phyloP scores from a whole-genome alignment of 176 grass and related monocot genomes.

The Avena sativa region DNA sequence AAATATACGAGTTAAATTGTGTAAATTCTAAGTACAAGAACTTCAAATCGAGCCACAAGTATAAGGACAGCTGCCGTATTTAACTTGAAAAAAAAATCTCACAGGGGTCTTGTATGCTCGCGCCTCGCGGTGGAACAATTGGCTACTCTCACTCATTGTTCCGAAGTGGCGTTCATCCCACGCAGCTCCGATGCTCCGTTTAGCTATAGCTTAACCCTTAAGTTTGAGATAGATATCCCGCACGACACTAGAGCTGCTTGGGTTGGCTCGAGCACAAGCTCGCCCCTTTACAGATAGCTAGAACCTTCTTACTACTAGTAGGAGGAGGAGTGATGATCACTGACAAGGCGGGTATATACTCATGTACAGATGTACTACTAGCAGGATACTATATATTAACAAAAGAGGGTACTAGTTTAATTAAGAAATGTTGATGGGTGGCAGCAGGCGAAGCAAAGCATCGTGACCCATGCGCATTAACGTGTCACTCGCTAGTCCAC shows the following conservation, averaged over 20 bases:
- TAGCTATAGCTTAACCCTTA: not conserved
- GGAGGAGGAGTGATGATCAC: too few relatives aligned
- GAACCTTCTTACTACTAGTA: not conserved
- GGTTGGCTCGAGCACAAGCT: too few relatives aligned
- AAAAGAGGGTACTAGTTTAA: too few relatives aligned
- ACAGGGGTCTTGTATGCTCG: not conserved
- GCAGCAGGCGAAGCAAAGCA: not conserved
- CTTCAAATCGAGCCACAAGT: too few relatives aligned
- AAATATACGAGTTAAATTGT: too few relatives aligned
- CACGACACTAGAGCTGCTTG: not conserved
- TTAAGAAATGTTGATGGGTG: not conserved
- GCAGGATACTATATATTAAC: too few relatives aligned
- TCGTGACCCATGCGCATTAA: not conserved
- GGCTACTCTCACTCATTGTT: conserved; percentile 13
- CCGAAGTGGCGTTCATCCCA: conserved; percentile 42
- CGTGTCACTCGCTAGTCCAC: not conserved
- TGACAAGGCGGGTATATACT: too few relatives aligned
- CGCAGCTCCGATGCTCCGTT: conserved; percentile 22
- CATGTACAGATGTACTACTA: too few relatives aligned
- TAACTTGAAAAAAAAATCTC: too few relatives aligned
- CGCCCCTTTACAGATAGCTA: conserved; percentile 17
- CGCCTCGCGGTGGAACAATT: not conserved
- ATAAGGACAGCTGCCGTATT: too few relatives aligned
- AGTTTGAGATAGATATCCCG: conserved; percentile 24
- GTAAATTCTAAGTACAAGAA: too few relatives aligned